A percentile compares a stretch with the other conserved stretches of the same genome.
phyloP scores from a whole-genome alignment of 805 yeast species.

The Saccharomycopsis lassenensis region DNA sequence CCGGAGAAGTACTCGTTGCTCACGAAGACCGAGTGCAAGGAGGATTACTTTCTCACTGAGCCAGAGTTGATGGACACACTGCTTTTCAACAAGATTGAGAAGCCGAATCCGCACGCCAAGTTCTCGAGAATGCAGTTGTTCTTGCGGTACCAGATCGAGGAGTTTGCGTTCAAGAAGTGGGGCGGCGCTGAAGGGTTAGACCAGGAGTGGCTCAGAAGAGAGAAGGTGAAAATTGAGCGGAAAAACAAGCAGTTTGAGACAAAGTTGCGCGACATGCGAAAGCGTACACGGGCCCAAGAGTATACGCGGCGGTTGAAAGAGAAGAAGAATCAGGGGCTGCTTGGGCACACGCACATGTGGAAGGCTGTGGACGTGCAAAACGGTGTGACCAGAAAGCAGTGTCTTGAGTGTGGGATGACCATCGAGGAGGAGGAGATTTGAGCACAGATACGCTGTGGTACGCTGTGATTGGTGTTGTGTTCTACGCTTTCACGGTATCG shows the following conservation, averaged over 20 bases:
- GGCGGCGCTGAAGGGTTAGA: conserved; percentile 82
- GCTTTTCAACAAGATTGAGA: conserved; percentile 67
- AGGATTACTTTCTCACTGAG: conserved; percentile 87
- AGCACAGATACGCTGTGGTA: too few relatives aligned
- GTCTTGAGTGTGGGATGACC: conserved; percentile 75
- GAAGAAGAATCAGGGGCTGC: conserved; percentile 39
- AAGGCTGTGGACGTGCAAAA: conserved; percentile 38
- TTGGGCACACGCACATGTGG: conserved; percentile 69
- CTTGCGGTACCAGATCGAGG: conserved; percentile 86
- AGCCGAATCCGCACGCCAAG: conserved; percentile 90
- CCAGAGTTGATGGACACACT: conserved; percentile 72
- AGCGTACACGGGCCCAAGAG: conserved; percentile 86
- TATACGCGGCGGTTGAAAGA: conserved; percentile 60
- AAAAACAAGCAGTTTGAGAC: conserved; percentile 70
- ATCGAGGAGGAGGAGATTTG: too few relatives aligned
- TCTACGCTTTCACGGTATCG: too few relatives aligned
- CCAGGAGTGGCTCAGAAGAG: conserved; percentile 84
- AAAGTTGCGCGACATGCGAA: conserved; percentile 79
- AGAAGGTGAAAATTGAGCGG: conserved; percentile 55
- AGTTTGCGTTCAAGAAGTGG: conserved; percentile 90
- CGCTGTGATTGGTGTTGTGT: too few relatives aligned
- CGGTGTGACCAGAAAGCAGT: conserved; percentile 43
- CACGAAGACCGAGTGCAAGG: conserved; percentile 91
- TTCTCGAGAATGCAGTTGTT: conserved; percentile 90
- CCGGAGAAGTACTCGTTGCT: conserved; percentile 87